Evolutionary conservation across 1,284 basidiomycete genomes (phyloP).

Genomic region (Pseudozyma flocculosa): DNA sequence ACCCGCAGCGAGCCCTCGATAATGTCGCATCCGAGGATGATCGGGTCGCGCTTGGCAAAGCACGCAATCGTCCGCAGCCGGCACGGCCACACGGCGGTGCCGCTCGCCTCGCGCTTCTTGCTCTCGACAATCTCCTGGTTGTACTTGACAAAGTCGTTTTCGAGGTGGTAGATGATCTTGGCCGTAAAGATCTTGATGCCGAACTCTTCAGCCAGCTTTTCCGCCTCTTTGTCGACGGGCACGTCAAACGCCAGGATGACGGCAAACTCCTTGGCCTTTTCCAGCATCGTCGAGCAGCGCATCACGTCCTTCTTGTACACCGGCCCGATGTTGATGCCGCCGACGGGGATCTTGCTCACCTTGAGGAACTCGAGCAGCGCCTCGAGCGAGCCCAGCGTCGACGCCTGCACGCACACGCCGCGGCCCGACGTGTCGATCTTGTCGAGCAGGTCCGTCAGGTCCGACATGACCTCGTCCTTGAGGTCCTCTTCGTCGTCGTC

Average conservation of each 20-base stretch:
- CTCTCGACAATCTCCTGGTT: conserved; percentile 88
- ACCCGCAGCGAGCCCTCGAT: conserved; percentile 84
- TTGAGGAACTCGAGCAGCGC: conserved; percentile 95
- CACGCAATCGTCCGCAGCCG: conserved; percentile 86
- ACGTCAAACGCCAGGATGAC: conserved; percentile 98
- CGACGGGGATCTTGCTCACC: conserved; percentile 83
- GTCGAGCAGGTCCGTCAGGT: conserved; percentile 83
- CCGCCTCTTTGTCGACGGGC: conserved; percentile 82
- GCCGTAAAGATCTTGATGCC: conserved; percentile 94
- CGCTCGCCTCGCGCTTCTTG: conserved; percentile 87
- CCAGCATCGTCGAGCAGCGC: conserved; percentile 89
- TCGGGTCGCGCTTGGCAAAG: conserved; percentile 92
- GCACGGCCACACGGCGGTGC: conserved; percentile 95
- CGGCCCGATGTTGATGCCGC: conserved; percentile 94
- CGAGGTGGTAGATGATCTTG: conserved; percentile 97
- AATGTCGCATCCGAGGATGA: conserved; percentile 96
- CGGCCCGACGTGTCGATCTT: conserved; percentile 92
- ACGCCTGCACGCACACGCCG: conserved; percentile 97
- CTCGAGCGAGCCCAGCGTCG: conserved; percentile 94
- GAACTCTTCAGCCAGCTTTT: conserved; percentile 85
- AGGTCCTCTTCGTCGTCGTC: conserved; percentile 96
- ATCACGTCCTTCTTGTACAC: conserved; percentile 96
- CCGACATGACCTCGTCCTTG: conserved; percentile 94
- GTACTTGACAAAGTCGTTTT: conserved; percentile 96
- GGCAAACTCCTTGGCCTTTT: conserved; percentile 92